These are phyloP conservation scores for Lagenidium giganteum DNA, from an alignment of 352 stramenopile genomes.

Conservation along the genomic window DNA sequence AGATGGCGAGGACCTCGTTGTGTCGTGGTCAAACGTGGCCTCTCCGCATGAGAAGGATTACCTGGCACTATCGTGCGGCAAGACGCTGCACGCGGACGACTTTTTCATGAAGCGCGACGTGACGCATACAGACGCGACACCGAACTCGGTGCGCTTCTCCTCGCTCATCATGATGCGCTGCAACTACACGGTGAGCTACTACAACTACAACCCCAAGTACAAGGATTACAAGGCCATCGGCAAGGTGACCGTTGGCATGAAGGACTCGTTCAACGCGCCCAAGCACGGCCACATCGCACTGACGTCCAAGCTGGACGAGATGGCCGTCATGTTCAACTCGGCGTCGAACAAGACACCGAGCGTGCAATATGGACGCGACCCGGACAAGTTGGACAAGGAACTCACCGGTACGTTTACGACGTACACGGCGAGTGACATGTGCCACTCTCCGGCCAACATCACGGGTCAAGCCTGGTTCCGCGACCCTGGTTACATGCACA, in stretches of 20 bases:
- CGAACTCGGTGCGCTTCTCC: slow-evolving; percentile 49
- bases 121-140: slow-evolving; percentile 13
- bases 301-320: slow-evolving; percentile 45
- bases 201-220: slow-evolving; percentile 40
- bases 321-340: slow-evolving; percentile 80
- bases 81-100: slow-evolving; percentile 39
- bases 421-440: slow-evolving; percentile 69
- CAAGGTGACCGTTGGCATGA: slow-evolving; percentile 43
- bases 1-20: slow-evolving; percentile 68
- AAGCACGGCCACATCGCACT: slow-evolving; percentile 75
- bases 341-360: slow-evolving; percentile 41
- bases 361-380: slow-evolving; percentile 38
- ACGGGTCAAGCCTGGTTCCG: slow-evolving; percentile 64
- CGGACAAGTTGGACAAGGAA: slow-evolving; percentile 17
- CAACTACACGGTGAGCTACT: slow-evolving; percentile 61
- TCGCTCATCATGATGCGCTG: slow-evolving; percentile 76
- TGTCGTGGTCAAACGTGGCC: slow-evolving; percentile 51
- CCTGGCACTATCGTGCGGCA: slow-evolving; percentile 63
- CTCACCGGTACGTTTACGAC: slow-evolving; percentile 41
- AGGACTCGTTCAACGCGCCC: slow-evolving; percentile 41
- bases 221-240: slow-evolving; percentile 33
- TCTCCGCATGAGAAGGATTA: slow-evolving; percentile 53
- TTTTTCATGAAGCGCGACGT: slow-evolving; percentile 38
- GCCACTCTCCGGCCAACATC: slow-evolving; percentile 48
- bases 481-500: slow-evolving; percentile 80